phyloP scores from a whole-genome alignment of 2,329 filamentous ascomycete genomes.

The Fusarium anthophilum region DNA sequence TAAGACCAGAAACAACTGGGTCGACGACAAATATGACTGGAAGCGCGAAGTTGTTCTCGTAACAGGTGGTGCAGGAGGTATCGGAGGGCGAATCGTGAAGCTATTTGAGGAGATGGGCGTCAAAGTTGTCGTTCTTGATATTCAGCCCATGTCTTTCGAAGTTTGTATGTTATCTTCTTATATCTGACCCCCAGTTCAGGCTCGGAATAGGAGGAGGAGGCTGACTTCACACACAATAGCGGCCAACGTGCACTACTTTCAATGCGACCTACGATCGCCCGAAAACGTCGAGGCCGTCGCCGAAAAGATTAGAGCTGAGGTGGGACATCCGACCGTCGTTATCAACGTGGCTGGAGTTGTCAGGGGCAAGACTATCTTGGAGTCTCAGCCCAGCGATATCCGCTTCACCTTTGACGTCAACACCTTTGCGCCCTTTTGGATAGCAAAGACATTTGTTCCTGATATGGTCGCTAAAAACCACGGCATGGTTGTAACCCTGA shows the following conservation, averaged over 20 bases:
- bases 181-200: not conserved
- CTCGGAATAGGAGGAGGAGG: not conserved
- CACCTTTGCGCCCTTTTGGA: conserved; percentile 72
- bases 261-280: conserved; percentile 74
- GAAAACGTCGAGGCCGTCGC: conserved; percentile 62
- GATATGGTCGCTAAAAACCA: conserved; percentile 71
- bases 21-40: conserved; percentile 67
- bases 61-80: conserved; percentile 79
- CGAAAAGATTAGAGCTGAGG: conserved; percentile 59
- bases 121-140: conserved; percentile 77
- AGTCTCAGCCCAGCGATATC: conserved; percentile 65
- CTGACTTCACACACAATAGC: conserved; percentile 36
- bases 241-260: conserved; percentile 71
- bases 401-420: conserved; percentile 78
- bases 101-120: conserved; percentile 71
- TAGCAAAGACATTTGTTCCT: conserved; percentile 74
- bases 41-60: conserved; percentile 75
- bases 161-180: conserved; percentile 50
- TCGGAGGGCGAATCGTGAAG: conserved; percentile 72
- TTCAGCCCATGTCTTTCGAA: conserved; percentile 67
- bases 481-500: conserved; percentile 77
- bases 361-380: conserved; percentile 69
- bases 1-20: conserved; percentile 49
- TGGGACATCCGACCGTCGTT: conserved; percentile 74
- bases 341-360: conserved; percentile 78